Conservation (phyloP, 345 rosid genomes). For the Dipteronia sinensis region DNA sequence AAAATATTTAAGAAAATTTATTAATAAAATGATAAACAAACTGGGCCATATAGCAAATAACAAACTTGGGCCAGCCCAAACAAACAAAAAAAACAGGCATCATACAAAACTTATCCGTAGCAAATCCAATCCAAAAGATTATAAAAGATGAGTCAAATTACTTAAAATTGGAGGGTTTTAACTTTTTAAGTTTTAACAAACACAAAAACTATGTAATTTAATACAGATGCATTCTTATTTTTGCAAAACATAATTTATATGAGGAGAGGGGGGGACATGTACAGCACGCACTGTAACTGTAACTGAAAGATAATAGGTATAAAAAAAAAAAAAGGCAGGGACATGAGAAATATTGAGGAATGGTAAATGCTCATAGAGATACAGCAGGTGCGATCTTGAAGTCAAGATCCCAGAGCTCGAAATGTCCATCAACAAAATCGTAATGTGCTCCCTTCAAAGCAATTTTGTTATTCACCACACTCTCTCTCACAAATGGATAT, state of each 20-base stretch:
- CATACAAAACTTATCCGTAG: too few relatives aligned
- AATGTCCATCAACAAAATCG: conserved; percentile 65
- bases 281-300: not conserved
- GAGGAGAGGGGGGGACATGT: not conserved
- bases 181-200: too few relatives aligned
- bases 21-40: not conserved
- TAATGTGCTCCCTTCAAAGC: conserved; percentile 73
- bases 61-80: not conserved
- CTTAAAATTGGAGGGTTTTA: not conserved
- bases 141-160: not conserved
- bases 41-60: not conserved
- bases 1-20: too few relatives aligned
- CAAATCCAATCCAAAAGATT: too few relatives aligned
- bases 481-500: conserved; percentile 77
- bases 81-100: too few relatives aligned
- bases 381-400: conserved; percentile 44
- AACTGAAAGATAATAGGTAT: not conserved
- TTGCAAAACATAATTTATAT: not conserved
- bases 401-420: conserved; percentile 81
- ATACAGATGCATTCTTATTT: not conserved
- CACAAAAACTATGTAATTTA: not conserved
- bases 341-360: too few relatives aligned
- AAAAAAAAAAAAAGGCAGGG: not conserved
- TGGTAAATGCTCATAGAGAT: conserved; percentile 25
- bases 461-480: conserved; percentile 50